Evolutionary conservation across 2,329 filamentous ascomycete genomes (phyloP).

Genomic region (Ophiostoma triangulosporum): DNA sequence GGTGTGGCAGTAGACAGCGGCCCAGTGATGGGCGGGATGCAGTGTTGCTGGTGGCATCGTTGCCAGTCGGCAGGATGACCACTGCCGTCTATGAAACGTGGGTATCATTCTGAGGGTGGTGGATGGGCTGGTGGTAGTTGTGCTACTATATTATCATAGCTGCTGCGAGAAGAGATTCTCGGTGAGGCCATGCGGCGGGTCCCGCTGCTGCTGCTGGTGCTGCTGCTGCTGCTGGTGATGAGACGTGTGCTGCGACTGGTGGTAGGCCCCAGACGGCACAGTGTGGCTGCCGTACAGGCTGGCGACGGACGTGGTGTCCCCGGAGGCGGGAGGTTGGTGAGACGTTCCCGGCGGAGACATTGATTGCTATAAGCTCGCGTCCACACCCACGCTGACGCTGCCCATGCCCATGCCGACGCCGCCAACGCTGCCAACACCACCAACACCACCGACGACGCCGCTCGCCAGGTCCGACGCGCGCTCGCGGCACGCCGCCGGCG

Average conservation of each 20-base stretch:
- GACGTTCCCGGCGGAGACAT: slow-evolving; percentile 32
- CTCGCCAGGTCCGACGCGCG: slow-evolving; percentile 52
- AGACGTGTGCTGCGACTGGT: slow-evolving; percentile 2
- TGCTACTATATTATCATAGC: slow-evolving; percentile 1
- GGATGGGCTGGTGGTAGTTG: background rate
- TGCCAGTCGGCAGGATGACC: background rate
- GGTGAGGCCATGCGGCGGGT: slow-evolving; percentile 4
- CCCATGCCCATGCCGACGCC: background rate
- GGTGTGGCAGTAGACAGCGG: too few species aligned
- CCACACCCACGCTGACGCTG: background rate
- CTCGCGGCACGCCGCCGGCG: slow-evolving; percentile 74
- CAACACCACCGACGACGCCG: slow-evolving; percentile 18
- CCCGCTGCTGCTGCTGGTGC: slow-evolving; percentile 6
- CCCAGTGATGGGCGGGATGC: too few species aligned
- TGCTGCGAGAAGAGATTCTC: slow-evolving; percentile 6
- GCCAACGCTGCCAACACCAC: background rate
- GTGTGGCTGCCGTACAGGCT: slow-evolving; percentile 21
- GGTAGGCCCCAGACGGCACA: slow-evolving; percentile 17
- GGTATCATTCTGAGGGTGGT: background rate
- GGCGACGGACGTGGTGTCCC: slow-evolving; percentile 26
- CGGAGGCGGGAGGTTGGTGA: slow-evolving; percentile 26
- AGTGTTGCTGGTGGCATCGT: too few species aligned
- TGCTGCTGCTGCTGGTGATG: slow-evolving; percentile 1
- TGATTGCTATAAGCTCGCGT: slow-evolving; percentile 36
- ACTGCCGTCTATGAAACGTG: background rate